Evolutionary conservation across 1,284 basidiomycete genomes (phyloP).

Genomic region (Austroboletus niveus): DNA sequence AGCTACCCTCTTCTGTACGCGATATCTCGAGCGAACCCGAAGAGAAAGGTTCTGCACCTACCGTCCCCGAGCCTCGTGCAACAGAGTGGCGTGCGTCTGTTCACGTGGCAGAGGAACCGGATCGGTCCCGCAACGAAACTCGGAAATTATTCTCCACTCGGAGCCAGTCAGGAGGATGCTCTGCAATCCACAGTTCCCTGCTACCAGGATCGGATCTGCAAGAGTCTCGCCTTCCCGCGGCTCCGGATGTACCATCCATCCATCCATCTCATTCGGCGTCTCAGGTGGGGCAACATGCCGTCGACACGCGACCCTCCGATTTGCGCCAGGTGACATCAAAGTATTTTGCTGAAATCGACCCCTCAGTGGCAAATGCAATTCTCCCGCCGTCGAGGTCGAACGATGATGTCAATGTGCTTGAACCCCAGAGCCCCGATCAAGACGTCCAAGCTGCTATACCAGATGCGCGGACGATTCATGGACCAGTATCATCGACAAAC

Average conservation of each 20-base stretch:
- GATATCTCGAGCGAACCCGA: conserved; percentile 10
- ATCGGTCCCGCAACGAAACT: not conserved
- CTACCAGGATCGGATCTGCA: conserved; percentile 1
- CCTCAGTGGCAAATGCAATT: not conserved
- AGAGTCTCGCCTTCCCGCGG: not conserved
- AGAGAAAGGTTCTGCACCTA: conserved; percentile 11
- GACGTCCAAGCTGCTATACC: not conserved
- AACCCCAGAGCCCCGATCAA: not conserved
- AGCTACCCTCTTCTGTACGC: conserved; percentile 22
- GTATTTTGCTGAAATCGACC: conserved; percentile 18
- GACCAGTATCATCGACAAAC: conserved; percentile 4
- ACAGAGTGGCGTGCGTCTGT: conserved; percentile 24
- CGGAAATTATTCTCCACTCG: not conserved
- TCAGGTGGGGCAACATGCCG: conserved; percentile 31
- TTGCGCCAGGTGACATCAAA: conserved; percentile 11
- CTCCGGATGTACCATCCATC: conserved; percentile 36
- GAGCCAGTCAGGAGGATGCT: not conserved
- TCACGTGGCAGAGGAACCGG: not conserved
- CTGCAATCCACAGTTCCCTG: not conserved
- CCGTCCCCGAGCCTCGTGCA: conserved; percentile 21
- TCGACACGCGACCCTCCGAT: conserved; percentile 2
- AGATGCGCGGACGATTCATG: not conserved
- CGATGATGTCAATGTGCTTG: not conserved
- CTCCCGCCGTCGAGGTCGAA: not conserved
- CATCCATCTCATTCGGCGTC: conserved; percentile 56